Conservation (phyloP, 2,329 filamentous ascomycete species). For the Paecilomyces fulvus region DNA sequence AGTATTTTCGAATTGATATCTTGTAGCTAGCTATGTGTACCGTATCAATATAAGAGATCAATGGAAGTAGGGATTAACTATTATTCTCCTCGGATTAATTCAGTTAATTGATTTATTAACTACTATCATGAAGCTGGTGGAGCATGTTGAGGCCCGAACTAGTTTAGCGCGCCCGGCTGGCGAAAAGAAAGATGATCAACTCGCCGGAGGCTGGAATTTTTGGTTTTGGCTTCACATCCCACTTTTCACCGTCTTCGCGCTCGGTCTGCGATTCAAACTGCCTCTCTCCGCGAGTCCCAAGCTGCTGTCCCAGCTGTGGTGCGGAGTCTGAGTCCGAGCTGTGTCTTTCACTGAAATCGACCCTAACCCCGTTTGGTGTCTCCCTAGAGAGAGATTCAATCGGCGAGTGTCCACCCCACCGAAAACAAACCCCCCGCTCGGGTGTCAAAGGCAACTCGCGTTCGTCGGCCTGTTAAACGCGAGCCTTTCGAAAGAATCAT, state of each 20-base stretch:
- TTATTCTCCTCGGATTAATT: no score
- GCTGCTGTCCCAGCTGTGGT: constrained; percentile 14
- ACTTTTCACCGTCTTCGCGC: constrained; percentile 2
- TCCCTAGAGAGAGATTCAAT: background rate
- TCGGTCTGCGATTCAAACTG: constrained; percentile 7
- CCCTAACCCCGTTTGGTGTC: constrained; percentile 8
- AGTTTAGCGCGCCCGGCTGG: constrained; percentile 1
- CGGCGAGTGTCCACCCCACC: constrained; percentile 14
- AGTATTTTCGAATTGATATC: background rate
- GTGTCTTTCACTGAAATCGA: constrained; percentile 8
- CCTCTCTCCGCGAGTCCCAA: constrained; percentile 5
- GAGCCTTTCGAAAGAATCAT: background rate
- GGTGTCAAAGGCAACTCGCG: constrained; percentile 2
- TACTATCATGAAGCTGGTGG: background rate
- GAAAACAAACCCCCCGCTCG: constrained; percentile 17
- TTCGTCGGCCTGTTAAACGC: background rate
- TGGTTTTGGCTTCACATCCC: constrained; percentile 9
- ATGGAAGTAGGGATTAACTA: no score
- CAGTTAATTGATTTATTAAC: no score
- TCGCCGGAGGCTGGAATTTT: constrained; percentile 3
- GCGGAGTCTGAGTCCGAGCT: constrained; percentile 16
- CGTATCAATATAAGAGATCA: no score
- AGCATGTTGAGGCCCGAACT: background rate
- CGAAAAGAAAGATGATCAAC: constrained; percentile 2
- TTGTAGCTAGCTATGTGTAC: background rate